Conservation (phyloP, 352 stramenopile genomes). For the Phytophthora pinifolia region DNA sequence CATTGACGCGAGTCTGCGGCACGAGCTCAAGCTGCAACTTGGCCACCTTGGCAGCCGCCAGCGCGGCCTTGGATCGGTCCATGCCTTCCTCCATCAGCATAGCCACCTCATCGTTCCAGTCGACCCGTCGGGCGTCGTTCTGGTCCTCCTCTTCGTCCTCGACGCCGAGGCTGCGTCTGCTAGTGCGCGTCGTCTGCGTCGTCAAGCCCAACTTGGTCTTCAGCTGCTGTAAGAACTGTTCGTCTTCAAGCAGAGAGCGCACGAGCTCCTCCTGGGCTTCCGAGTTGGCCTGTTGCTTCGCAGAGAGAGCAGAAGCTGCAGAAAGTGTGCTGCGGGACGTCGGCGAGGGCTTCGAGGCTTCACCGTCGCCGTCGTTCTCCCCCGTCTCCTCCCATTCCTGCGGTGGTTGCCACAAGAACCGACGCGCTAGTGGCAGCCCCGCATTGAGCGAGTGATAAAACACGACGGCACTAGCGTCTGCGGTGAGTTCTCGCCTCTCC, state of each 20-base stretch:
- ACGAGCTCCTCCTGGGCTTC: constrained; percentile 35
- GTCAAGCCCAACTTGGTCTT: constrained; percentile 62
- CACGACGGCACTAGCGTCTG: constrained; percentile 47
- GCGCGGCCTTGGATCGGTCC: constrained; percentile 45
- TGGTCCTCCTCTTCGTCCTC: constrained; percentile 19
- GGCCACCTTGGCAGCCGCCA: constrained; percentile 61
- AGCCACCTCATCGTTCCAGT: constrained; percentile 43
- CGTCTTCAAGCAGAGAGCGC: constrained; percentile 47
- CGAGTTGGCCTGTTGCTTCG: constrained; percentile 30
- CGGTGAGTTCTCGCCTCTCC: constrained; percentile 58
- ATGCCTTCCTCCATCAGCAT: constrained; percentile 50
- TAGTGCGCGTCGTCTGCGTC: constrained; percentile 7
- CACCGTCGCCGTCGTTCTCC: constrained; percentile 16
- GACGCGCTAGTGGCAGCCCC: constrained; percentile 35
- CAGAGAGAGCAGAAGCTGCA: constrained; percentile 12
- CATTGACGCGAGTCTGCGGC: background rate
- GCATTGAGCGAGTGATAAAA: constrained; percentile 74
- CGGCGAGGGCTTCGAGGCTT: constrained; percentile 3
- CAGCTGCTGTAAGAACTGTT: constrained; percentile 60
- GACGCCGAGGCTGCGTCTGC: constrained; percentile 12
- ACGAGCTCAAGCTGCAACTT: constrained; percentile 50
- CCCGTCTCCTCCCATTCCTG: constrained; percentile 30
- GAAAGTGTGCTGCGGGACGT: constrained; percentile 19
- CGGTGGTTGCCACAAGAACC: constrained; percentile 56
- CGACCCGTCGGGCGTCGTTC: constrained; percentile 24